Evolutionary conservation across 1,139 yeast species (phyloP).

Genomic region (Insectozyma bohioensis): DNA sequence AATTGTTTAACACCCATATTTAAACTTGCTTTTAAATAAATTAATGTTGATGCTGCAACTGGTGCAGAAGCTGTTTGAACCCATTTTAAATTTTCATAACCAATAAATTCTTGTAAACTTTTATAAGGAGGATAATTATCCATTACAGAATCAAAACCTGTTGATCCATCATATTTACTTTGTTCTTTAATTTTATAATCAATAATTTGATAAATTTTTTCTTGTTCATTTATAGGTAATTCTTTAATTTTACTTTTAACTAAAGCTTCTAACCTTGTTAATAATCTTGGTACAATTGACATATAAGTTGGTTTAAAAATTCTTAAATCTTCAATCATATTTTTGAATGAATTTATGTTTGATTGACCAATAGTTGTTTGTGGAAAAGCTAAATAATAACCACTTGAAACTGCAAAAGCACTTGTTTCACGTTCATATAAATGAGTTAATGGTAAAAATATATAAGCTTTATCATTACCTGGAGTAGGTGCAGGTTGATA

Average conservation of each 20-base stretch:
- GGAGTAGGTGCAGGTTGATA: slow-evolving; percentile 16
- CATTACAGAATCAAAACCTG: slow-evolving; percentile 22
- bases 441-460: slow-evolving; percentile 38
- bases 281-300: slow-evolving; percentile 34
- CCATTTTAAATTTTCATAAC: slow-evolving; percentile 26
- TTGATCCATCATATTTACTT: slow-evolving; percentile 23
- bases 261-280: slow-evolving; percentile 37
- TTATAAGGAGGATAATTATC: slow-evolving; percentile 27
- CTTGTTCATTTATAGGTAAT: slow-evolving; percentile 17
- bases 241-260: slow-evolving; percentile 34
- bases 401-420: slow-evolving; percentile 31
- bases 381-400: slow-evolving; percentile 44
- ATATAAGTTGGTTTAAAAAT: slow-evolving; percentile 33
- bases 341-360: slow-evolving; percentile 15
- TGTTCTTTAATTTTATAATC: slow-evolving; percentile 27
- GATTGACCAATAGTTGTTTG: slow-evolving; percentile 23
- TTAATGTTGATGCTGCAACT: slow-evolving; percentile 30
- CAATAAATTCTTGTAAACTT: slow-evolving; percentile 27
- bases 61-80: slow-evolving; percentile 40
- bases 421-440: slow-evolving; percentile 35
- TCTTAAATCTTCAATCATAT: slow-evolving; percentile 28
- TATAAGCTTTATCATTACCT: slow-evolving; percentile 21
- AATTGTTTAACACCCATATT: slow-evolving; percentile 35
- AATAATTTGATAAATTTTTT: slow-evolving; percentile 19
- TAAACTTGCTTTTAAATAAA: slow-evolving; percentile 33